Evolutionary conservation across 225 moss, liverwort and hornwort species (phyloP), one percentile per base, ranked within the genome.

Genomic region (Anthoceros angustus): DNA sequence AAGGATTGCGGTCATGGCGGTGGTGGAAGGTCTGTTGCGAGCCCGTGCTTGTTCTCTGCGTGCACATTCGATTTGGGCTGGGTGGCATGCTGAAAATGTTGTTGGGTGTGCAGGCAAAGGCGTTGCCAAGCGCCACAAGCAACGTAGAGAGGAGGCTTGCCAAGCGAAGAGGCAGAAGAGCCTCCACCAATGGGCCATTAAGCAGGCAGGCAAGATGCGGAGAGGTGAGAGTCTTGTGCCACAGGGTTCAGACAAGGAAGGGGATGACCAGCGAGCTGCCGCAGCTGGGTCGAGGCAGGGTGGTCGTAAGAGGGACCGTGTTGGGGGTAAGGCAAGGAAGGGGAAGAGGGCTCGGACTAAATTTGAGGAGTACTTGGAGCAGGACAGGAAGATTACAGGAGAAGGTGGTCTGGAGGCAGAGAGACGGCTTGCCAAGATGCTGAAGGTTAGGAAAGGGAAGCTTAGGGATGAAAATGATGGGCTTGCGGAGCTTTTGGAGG

Each of bases 281-380:
- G 23, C n/a, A 0, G 23, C 8, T 55, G 55, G 4, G 5, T 23
- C 12, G 5, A 55, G 14, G n/a, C 18, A 15, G 23, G 55, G 55
- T 55, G 12, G 18, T 18, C n/a, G 8, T 55, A 55, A 15, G 55
- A 9, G 18, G 55, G 12, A 6, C 46, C n/a, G 8, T 55, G 23
- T 7, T 4, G 4, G 18, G 55, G 55, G n/a, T 7, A 55, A 55
- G 23, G 71, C 68, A 63, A 70, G 68, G 72, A 77, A 79, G 66
- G 72, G 71, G 12, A 79, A 72, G 46, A 75, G 72, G 66, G 66
- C 75, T 25, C 82, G 79, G 25, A 76, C 82, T 3, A 80, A 80
- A 64, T 85, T 85, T 26, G 79, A 85, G 75, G 85, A 78, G 49
- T 85, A 82, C 71, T 69, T 85, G 67, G 85, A 82, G 40, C 66